Evolutionary conservation across 805 yeast species (phyloP), one percentile per base, ranked within the genome.

Genomic region (Wickerhamiella musiphila): DNA sequence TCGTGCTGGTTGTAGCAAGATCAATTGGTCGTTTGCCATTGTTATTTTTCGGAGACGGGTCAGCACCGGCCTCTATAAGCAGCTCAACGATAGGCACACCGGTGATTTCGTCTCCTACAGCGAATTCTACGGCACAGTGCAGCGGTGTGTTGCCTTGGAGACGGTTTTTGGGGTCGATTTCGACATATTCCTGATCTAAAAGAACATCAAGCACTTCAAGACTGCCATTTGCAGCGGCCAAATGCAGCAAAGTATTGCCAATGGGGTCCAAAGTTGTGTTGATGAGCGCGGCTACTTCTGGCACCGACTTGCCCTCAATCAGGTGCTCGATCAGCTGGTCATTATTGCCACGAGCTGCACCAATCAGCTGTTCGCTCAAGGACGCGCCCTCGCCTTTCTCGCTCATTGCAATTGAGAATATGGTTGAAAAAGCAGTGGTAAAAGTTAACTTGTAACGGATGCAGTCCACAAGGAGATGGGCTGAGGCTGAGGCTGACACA

Each of bases 1-100:
- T 67, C 36, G 73, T 69, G 15, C 61, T 61, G 6, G 66, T 64
- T 18, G 53, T 58, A 11, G 69, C 73, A 37, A 83, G 60, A 42
- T 81, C 82, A 24, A 76, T 63, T 5, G 96, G 93, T 43, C 68
- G 78, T 45, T 74, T 65, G 16, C 79, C 79, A 24, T 63, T 60
- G 23, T 62, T 65, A 48, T 78, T 78, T 40, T 33, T 26, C 17
- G 34, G 44, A 43, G 51, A 61, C 2, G 92, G 79, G 54, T 84
- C 90, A 2, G 90, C 74, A 3, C 98, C 96, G 18, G 92, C 93
- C 46, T 84, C 94, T 25, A 90, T 59, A 39, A 90, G 65, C 50
- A 75, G 77, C 46, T 79, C 93, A 9, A 74, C 59, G 9, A 51
- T 35, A 14, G 40, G 46, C 33, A 34, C 58, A 1, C 93, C 94